Base-by-base conservation (phyloP, 2,329 filamentous ascomycete species). In the Cladosporium velox region DNA sequence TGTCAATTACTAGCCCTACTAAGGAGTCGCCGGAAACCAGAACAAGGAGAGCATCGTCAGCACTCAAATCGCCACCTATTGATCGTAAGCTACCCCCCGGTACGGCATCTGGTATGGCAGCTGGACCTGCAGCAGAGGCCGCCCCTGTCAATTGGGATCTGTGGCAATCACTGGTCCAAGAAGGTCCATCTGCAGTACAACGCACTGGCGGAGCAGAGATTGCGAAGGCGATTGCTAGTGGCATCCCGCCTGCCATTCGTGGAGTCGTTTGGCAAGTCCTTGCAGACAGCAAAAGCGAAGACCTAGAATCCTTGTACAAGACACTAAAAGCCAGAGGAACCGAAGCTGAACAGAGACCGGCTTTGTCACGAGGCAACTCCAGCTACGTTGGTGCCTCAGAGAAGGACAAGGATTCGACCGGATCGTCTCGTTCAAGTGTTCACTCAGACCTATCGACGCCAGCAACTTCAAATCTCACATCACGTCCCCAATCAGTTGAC, bases 261-360 rank as follows among this genome's bases (percentile, higher is more conserved):
- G 96, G 95, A n/a, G 95, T 99, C 2, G 93, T 99, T 60, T 99
- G 95, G 95, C 95, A 99, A 79, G 94, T 98, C 8, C 82, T 99
- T 68, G 93, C 95, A 3, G 92, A 97, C 75, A 97, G 93, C 80
- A 96, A 97, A 79, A 96, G 92, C 72, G 90, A 94, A 67, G 92
- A 96, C 54, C 82, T 99, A 21, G 95, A 99, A 78, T 80, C 84
- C 18, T 86, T 93, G n/a, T 99, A 98, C 80, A 87, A 86, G 69
- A 93, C 96, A 67, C 84, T 99, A 11, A 86, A 91, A 35, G 86
- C 85, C 59, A 87, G 91, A 67, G 93, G 93, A 28, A 93, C 92
- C 2, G 91, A 93, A 67, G 92, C 92, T 78, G 91, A 93, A 67
- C 47, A 51, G 49, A 63, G 64, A 52, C 70, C 69, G 32, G 49